Evolutionary conservation across 192 early-diverging fungal species (phyloP), one percentile per base, ranked within the genome.

Genomic region (Coemansia sp.): DNA sequence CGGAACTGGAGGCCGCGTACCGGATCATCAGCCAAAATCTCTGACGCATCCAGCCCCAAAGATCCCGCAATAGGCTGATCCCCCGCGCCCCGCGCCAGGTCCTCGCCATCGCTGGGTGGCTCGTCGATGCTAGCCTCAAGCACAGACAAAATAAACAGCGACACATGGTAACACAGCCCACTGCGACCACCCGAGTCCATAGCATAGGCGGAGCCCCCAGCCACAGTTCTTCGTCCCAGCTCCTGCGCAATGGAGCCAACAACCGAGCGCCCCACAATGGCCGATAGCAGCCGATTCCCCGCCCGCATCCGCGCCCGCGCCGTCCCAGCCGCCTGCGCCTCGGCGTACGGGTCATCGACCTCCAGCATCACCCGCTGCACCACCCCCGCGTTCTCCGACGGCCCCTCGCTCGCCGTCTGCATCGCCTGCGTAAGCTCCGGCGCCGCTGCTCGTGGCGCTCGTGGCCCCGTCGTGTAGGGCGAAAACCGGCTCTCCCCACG

Each of bases 231-330:
- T 38, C 12, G 14, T 11, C 20, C 69, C 0, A 75, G 53, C 55
- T 81, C 77, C 35, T 65, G 77, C 28, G 68, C 45, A 65, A 75
- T 70, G 0, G 78, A 58, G 16, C 43, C 57, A 33, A 75, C 64
- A 18, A 72, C 67, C 16, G 78, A 75, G 7, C 73, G 62, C 23
- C 78, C 50, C 16, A 81, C 66, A 26, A 81, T 72, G 3, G 73
- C 62, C 38, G 78, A 67, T 58, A 81, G 20, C 12, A 81, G 35
- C 53, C 66, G 55, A 56, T 80, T 73, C 0, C 77, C 77, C 3
- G 68, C 69, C 11, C 55, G 53, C 41, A 66, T 50, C 1, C 68
- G 57, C 6, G 45, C 36, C 9, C 35, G 11, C 5, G 56, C 25
- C 42, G 28, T 42, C 6, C 42, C 38, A 33, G 6, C 52, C 3